Evolutionary conservation across 2,329 filamentous ascomycete genomes (phyloP), one percentile per base, ranked within the genome.

Genomic region (Chaetomium olivaceum): DNA sequence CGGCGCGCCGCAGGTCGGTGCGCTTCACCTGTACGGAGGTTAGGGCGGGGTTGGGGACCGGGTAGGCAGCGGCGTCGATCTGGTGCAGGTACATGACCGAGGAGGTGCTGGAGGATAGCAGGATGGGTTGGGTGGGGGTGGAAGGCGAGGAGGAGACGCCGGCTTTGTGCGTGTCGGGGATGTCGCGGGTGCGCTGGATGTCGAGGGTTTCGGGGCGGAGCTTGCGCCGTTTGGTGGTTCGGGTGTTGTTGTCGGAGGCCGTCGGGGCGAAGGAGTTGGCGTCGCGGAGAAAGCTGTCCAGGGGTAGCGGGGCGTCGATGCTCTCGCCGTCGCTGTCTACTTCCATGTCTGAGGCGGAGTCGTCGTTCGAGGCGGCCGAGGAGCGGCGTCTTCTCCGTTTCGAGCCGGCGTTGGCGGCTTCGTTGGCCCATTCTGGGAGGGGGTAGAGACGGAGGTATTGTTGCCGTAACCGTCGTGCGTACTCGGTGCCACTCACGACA

Each of bases 21-120:
- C 87, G 86, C 74, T 89, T 89, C 74, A 96, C 86, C 77, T 97
- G 93, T 25, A 98, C 86, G 16, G 93, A 96, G 1, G 94, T 97
- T 64, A 98, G 84, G 48, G 93, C 87, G 8, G 94, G 95, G 76
- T 98, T 96, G 21, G 93, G 91, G 39, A 87, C 90, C 43, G 90
- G 89, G 73, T 87, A 86, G 27, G 89, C 90, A 60, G 86, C 87
- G 52, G 90, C 91, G 48, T 90, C 89, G 71, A 98, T 87, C 76
- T 97, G 93, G 78, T 99, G 93, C 55, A 99, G 85, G 76, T 91
- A 93, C 62, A 98, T 84, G 4, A 93, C 90, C 23, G 92, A 92
- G 60, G 92, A 91, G 62, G 89, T 90, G 66, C 93, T 95, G 14
- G 93, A 92, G 27, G 95, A 96, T 65, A 98, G 87, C 31, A 99